Percentiles rank a stretch among this genome's conserved stretches.
These are phyloP conservation scores for Beta macrorhiza DNA, from an alignment of 179 eudicot genomes.

Conservation along the genomic window DNA sequence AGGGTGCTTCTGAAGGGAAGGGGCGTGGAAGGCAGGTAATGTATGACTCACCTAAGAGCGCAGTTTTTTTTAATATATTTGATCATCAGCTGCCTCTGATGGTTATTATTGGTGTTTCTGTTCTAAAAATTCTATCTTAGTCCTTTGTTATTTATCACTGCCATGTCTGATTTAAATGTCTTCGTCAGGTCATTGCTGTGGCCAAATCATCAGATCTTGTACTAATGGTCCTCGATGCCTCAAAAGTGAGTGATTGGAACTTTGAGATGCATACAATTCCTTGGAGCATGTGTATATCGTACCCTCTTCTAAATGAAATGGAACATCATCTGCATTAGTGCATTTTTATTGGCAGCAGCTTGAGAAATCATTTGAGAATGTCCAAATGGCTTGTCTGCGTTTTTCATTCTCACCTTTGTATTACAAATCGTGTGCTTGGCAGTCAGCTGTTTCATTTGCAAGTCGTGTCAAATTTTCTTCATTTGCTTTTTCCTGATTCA, in stretches of 20 bases:
- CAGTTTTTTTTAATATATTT: neutral
- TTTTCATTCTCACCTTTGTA: neutral
- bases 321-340: neutral
- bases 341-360: slow-evolving; percentile 1
- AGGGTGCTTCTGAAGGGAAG: slow-evolving; percentile 99
- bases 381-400: neutral
- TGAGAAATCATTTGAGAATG: neutral
- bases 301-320: neutral
- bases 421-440: neutral
- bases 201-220: slow-evolving; percentile 98
- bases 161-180: neutral
- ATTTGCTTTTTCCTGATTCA: neutral
- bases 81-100: neutral
- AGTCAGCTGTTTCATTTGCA: neutral
- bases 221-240: slow-evolving; percentile 98
- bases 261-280: neutral
- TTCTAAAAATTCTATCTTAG: neutral
- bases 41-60: neutral
- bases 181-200: slow-evolving; percentile 95
- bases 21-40: slow-evolving; percentile 99
- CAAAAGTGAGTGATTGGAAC: slow-evolving; percentile 63
- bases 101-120: neutral
- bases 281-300: neutral
- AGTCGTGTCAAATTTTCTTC: neutral
- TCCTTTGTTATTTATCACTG: neutral